Evolutionary conservation across 2,329 filamentous ascomycete species (phyloP).

Genomic region (Chaetomium globosum): DNA sequence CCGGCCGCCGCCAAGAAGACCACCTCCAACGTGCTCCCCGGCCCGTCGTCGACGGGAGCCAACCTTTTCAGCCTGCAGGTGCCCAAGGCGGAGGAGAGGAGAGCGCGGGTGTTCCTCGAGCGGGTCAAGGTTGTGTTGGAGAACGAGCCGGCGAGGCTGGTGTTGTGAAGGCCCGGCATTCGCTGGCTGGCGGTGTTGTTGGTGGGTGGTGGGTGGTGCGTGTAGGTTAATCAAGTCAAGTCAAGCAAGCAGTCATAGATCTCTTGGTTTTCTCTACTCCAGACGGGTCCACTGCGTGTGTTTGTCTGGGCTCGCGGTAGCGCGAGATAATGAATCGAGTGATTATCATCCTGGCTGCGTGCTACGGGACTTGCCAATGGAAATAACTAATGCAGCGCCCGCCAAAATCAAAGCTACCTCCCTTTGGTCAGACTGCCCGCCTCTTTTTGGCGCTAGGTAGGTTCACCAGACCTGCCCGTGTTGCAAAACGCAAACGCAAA

Average conservation of each 20-base stretch:
- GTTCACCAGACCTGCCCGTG: background rate
- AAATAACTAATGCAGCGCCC: background rate
- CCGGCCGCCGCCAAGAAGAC: slow-evolving; percentile 34
- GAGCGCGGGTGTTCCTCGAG: slow-evolving; percentile 80
- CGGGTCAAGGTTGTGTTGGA: slow-evolving; percentile 83
- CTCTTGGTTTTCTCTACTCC: slow-evolving; percentile 6
- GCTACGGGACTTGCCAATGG: background rate
- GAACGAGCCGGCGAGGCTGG: slow-evolving; percentile 73
- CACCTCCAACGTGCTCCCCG: slow-evolving; percentile 44
- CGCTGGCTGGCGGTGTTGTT: background rate
- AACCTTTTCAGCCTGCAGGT: slow-evolving; percentile 85
- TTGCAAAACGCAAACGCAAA: slow-evolving; percentile 4
- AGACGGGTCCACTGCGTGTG: background rate
- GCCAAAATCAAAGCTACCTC: background rate
- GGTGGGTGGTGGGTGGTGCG: slow-evolving; percentile 19
- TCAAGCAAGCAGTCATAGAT: slow-evolving; percentile 7
- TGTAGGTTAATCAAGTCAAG: slow-evolving; percentile 18
- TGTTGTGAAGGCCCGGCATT: slow-evolving; percentile 52
- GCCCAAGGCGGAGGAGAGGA: slow-evolving; percentile 75
- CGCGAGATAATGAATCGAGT: background rate
- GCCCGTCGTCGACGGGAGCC: slow-evolving; percentile 57
- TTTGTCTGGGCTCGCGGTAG: background rate
- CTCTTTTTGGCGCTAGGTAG: background rate
- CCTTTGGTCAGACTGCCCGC: background rate
- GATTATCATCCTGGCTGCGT: background rate